Base-by-base conservation (phyloP, 2,329 filamentous ascomycete genomes). In the Trichothecium roseum region DNA sequence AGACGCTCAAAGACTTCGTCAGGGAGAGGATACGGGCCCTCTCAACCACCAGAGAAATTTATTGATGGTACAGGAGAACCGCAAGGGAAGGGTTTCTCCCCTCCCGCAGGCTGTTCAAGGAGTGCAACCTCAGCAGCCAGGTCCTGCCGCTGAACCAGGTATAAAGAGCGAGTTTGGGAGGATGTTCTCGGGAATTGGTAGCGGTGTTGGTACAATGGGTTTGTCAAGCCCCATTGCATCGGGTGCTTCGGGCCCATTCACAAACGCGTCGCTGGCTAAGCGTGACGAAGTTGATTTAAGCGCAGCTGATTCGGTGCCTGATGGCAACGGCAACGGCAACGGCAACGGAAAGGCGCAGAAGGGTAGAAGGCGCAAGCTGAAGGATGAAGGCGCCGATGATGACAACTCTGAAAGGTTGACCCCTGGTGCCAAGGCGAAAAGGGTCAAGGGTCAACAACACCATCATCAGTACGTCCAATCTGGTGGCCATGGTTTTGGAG, bases 121-220 rank as follows among this genome's bases (percentile, higher is more conserved):
- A 16, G 88, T 84, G 2, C 88, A 94, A 54, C 77, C 81, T 13
- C 83, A 87, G 47, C 74, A 83, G 28, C 72, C 83, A 36, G 84
- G 83, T 4, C 84, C 86, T 5, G 76, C 78, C 12, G 83, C 81
- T 13, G 87, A 94, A 54, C 83, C 86, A 9, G 83, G 83, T 30
- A 94, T 95, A 51, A 94, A 95, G 66, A 93, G 80, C 53, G 89
- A 95, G 54, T 88, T 95, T 54, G 88, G 88, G 18, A 80, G 86
- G 42, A 94, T 95, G 70, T 95, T 94, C 59, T 86, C 85, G 14
- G 89, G 89, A n/a, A 86, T 96, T 45, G 88, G 67, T 40, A 73
- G 65, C 45, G 73, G 66, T 41, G 66, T 72, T 22, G 66, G 59
- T 28, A 63, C 58, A 28, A 64, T 72, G 39, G 64, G 63, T 17